These are phyloP conservation scores for Apiospora rasikravindrae DNA, from an alignment of 2,329 filamentous ascomycete genomes.

Conservation along the genomic window DNA sequence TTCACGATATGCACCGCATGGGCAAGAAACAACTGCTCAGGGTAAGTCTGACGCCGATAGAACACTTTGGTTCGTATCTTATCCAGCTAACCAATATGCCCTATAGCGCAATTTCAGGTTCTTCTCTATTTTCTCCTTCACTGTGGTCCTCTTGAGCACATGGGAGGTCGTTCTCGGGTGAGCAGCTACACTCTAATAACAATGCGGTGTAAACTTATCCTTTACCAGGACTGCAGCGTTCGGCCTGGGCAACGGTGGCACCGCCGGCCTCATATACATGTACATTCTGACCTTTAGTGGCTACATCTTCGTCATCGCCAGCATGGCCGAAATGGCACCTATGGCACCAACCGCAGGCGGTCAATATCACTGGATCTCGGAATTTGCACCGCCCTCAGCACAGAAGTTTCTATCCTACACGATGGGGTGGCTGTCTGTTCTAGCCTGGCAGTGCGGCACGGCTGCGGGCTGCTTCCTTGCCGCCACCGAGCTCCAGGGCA, in stretches of 20 bases:
- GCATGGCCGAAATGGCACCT: constrained; percentile 31
- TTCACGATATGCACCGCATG: constrained; percentile 18
- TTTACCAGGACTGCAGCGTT: constrained; percentile 39
- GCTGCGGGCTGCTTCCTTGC: constrained; percentile 38
- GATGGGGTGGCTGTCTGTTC: constrained; percentile 51
- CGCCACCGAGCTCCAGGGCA: constrained; percentile 26
- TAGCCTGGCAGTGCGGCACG: constrained; percentile 46
- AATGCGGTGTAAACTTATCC: not conserved
- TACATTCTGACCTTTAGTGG: constrained; percentile 55
- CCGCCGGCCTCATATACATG: constrained; percentile 58
- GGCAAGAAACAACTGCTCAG: constrained; percentile 17
- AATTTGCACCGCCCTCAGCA: constrained; percentile 50
- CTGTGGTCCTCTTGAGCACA: constrained; percentile 34
- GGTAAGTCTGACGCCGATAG: not conserved
- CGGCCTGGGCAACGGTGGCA: constrained; percentile 55
- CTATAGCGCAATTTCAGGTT: constrained; percentile 30
- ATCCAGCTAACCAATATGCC: not conserved
- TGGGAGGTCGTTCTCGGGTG: constrained; percentile 56
- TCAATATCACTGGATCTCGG: constrained; percentile 57
- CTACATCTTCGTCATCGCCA: constrained; percentile 46
- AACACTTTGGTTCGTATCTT: not conserved
- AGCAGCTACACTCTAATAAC: constrained; percentile 16
- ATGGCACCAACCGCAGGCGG: constrained; percentile 32
- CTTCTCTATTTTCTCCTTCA: constrained; percentile 32
- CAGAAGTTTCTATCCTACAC: constrained; percentile 61